phyloP scores from a whole-genome alignment of 768 basidiomycete species.

The Suillus cothurnatus region DNA sequence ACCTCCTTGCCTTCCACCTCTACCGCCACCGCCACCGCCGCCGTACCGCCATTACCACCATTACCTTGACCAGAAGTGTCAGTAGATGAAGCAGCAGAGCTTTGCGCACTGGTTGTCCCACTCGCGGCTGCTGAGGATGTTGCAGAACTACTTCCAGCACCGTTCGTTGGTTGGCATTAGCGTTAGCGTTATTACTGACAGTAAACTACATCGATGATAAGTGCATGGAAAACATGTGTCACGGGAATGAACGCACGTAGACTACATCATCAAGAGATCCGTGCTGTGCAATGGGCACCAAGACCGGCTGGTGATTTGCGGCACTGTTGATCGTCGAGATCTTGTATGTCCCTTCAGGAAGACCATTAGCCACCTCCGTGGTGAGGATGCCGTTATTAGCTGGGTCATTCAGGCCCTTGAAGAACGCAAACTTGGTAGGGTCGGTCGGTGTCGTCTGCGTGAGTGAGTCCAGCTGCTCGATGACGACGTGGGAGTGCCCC shows the following conservation, averaged over 20 bases:
- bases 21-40: conserved; percentile 11
- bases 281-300: conserved; percentile 63
- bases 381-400: conserved; percentile 51
- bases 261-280: conserved; percentile 60
- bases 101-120: neutral
- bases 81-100: conserved; percentile 7
- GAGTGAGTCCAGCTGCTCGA: conserved; percentile 46
- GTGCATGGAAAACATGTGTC: conserved; percentile 10
- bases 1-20: neutral
- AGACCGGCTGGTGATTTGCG: conserved; percentile 59
- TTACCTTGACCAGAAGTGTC: neutral
- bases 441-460: conserved; percentile 50
- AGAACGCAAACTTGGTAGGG: conserved; percentile 57
- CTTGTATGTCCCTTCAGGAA: conserved; percentile 61
- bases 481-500: conserved; percentile 61
- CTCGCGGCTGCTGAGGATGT: neutral
- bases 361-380: conserved; percentile 53
- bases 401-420: conserved; percentile 48
- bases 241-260: conserved; percentile 46
- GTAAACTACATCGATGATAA: conserved; percentile 34
- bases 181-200: conserved; percentile 19
- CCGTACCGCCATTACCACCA: neutral
- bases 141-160: conserved; percentile 10
- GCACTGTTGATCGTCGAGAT: conserved; percentile 58
- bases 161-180: neutral